Evolutionary conservation across 2,329 filamentous ascomycete genomes (phyloP).

Genomic region (Apiospora koreana): DNA sequence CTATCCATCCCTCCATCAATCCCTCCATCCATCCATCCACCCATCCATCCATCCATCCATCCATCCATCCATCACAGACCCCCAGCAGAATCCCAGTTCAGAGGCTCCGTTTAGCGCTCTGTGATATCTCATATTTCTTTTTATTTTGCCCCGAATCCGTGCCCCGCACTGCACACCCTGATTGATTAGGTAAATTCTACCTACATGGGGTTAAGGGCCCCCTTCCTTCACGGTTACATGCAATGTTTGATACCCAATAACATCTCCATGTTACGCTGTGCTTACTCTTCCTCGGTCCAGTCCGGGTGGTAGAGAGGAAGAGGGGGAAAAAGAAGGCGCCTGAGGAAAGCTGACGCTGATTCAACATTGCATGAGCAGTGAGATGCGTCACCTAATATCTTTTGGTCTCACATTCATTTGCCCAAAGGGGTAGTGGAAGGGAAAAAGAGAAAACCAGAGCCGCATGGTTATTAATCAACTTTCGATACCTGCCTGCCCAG

Average conservation of each 20-base stretch:
- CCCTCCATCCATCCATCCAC: too few relatives aligned
- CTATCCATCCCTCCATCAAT: too few relatives aligned
- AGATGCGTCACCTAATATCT: not conserved
- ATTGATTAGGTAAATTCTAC: not conserved
- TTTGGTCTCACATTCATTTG: not conserved
- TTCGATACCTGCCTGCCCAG: not conserved
- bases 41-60: too few relatives aligned
- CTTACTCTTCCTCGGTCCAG: not conserved
- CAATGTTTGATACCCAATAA: not conserved
- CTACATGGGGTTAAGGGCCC: not conserved
- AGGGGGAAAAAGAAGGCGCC: not conserved
- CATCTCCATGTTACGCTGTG: not conserved
- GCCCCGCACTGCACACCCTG: not conserved
- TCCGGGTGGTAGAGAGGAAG: not conserved
- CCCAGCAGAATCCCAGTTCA: too few relatives aligned
- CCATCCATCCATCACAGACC: too few relatives aligned
- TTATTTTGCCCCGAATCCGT: not conserved
- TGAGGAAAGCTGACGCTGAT: not conserved
- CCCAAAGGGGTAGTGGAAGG: not conserved
- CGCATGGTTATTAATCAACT: not conserved
- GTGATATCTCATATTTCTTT: not conserved
- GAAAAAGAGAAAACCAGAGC: not conserved
- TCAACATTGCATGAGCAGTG: not conserved
- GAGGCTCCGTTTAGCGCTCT: not conserved
- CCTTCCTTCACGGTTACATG: not conserved